Evolutionary conservation across 139 green algal genomes (phyloP).

Genomic region (Medakamo hakoo): DNA sequence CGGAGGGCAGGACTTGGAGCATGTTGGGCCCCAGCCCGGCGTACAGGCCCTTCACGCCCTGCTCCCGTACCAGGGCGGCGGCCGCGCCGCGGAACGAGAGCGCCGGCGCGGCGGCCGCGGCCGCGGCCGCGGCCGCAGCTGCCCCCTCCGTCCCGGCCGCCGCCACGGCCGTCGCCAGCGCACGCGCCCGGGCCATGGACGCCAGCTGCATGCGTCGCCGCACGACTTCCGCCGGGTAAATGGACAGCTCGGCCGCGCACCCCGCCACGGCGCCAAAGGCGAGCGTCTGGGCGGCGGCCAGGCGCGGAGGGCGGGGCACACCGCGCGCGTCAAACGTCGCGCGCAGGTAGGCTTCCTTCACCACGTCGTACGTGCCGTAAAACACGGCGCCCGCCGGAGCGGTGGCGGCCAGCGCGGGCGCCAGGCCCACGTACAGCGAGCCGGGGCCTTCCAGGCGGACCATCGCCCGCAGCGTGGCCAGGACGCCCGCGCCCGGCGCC

Average conservation of each 20-base stretch:
- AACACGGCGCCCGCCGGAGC: slow-evolving; percentile 62
- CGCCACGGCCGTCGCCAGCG: neutral
- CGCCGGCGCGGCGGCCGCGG: too few species aligned
- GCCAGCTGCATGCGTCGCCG: slow-evolving; percentile 56
- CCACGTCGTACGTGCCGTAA: slow-evolving; percentile 62
- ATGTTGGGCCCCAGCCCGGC: slow-evolving; percentile 18
- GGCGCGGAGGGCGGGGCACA: neutral
- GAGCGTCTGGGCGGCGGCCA: slow-evolving; percentile 22
- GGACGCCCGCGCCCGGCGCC: slow-evolving; percentile 18
- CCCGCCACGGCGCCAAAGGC: slow-evolving; percentile 46
- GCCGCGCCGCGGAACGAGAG: neutral
- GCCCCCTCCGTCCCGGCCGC: too few species aligned
- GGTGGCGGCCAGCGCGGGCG: slow-evolving; percentile 55
- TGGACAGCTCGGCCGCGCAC: slow-evolving; percentile 27
- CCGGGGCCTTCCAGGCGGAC: slow-evolving; percentile 33
- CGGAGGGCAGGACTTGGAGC: slow-evolving; percentile 31
- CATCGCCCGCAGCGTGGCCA: slow-evolving; percentile 32
- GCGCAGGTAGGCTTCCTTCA: slow-evolving; percentile 28
- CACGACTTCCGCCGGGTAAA: slow-evolving; percentile 57
- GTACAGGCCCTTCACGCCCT: slow-evolving; percentile 24
- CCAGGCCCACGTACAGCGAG: slow-evolving; percentile 46
- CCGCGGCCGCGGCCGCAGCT: too few species aligned
- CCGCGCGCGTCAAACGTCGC: neutral
- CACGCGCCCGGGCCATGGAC: neutral
- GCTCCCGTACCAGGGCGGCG: neutral